These are phyloP conservation scores for Pseudodiploospora longispora DNA, from an alignment of 2,329 filamentous ascomycete genomes.

Conservation along the genomic window DNA sequence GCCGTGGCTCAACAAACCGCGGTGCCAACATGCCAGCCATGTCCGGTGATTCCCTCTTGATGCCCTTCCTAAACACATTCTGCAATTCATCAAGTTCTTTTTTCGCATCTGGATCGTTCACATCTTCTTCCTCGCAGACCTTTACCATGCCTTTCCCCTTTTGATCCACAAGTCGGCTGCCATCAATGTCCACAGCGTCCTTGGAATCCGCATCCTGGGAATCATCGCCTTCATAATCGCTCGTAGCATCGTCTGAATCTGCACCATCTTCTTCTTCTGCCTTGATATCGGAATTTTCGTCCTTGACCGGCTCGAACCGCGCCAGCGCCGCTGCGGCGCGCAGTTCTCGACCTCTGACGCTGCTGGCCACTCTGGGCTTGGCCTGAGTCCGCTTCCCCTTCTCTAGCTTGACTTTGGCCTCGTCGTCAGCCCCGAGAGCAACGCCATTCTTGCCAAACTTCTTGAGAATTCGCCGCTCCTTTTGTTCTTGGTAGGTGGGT, in stretches of 20 bases:
- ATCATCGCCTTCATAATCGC: conserved; percentile 40
- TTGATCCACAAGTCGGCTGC: conserved; percentile 54
- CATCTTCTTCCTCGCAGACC: conserved; percentile 63
- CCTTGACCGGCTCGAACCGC: conserved; percentile 55
- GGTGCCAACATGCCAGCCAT: background rate
- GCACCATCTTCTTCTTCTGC: conserved; percentile 25
- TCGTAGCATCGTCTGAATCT: conserved; percentile 37
- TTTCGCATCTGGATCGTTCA: conserved; percentile 35
- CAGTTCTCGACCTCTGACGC: conserved; percentile 65
- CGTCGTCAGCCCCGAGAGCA: conserved; percentile 61
- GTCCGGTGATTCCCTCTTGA: conserved; percentile 15
- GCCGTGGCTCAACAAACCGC: too few relatives aligned
- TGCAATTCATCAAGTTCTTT: conserved; percentile 58
- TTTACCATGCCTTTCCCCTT: conserved; percentile 62
- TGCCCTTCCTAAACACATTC: conserved; percentile 22
- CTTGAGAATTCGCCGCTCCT: conserved; percentile 62
- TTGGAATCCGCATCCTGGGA: conserved; percentile 30
- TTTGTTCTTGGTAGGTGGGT: conserved; percentile 61
- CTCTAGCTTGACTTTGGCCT: conserved; percentile 57
- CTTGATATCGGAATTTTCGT: conserved; percentile 30
- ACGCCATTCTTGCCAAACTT: conserved; percentile 69
- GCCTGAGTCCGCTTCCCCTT: conserved; percentile 52
- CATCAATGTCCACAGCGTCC: conserved; percentile 57
- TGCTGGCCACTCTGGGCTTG: conserved; percentile 67
- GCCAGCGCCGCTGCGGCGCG: conserved; percentile 70